Evolutionary conservation across 2,329 filamentous ascomycete genomes (phyloP).

Genomic region (Parastagonospora avenae): DNA sequence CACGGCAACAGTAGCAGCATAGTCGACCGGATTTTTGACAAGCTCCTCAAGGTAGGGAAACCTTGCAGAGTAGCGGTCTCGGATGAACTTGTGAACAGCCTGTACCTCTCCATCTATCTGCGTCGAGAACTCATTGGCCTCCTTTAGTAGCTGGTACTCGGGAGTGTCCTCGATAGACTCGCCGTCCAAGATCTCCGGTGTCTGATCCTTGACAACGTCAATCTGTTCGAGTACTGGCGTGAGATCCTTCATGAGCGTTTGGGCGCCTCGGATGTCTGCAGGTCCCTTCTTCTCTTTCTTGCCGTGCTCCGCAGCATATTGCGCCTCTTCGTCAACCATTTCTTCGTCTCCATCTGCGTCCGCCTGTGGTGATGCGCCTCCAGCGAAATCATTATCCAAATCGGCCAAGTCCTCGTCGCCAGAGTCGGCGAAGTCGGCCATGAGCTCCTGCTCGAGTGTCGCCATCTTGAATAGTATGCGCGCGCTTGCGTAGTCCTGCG

Average conservation of each 20-base stretch:
- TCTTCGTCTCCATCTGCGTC: conserved; percentile 66
- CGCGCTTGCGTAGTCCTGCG: not conserved
- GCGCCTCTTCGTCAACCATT: conserved; percentile 65
- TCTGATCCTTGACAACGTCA: conserved; percentile 59
- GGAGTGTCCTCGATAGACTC: conserved; percentile 88
- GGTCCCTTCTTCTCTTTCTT: conserved; percentile 71
- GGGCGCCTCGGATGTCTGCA: conserved; percentile 76
- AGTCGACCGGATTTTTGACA: conserved; percentile 90
- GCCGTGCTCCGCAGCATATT: conserved; percentile 56
- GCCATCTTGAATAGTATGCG: conserved; percentile 61
- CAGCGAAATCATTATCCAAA: conserved; percentile 44
- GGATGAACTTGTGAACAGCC: conserved; percentile 92
- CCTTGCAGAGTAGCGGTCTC: conserved; percentile 91
- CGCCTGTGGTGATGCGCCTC: conserved; percentile 34
- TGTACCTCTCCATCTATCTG: conserved; percentile 92
- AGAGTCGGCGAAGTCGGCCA: conserved; percentile 89
- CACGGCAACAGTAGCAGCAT: conserved; percentile 92
- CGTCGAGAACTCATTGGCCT: conserved; percentile 87
- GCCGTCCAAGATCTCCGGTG: conserved; percentile 72
- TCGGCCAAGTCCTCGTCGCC: conserved; percentile 61
- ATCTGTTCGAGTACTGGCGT: conserved; percentile 76
- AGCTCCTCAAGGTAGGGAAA: conserved; percentile 93
- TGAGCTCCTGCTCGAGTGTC: conserved; percentile 87
- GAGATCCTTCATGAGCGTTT: conserved; percentile 78
- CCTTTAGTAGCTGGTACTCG: conserved; percentile 85